phyloP scores from a whole-genome alignment of 495 filamentous ascomycete genomes.

The Penicillium ucsense region DNA sequence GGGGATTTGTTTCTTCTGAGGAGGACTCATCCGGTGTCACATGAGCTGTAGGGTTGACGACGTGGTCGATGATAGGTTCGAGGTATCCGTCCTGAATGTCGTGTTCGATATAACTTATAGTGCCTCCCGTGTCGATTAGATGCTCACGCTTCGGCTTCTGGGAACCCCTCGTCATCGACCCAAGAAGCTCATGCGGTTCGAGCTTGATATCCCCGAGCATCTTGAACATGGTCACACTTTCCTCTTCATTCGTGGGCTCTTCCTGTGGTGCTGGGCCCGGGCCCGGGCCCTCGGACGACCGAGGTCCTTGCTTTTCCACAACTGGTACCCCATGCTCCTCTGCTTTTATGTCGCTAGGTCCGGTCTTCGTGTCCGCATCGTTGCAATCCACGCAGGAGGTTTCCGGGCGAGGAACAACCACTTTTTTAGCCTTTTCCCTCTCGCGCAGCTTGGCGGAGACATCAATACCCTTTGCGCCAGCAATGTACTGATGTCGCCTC shows the following conservation, averaged over 20 bases:
- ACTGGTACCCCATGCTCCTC: conserved; percentile 2
- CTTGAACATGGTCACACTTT: conserved; percentile 24
- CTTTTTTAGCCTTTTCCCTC: conserved; percentile 42
- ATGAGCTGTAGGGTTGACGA: conserved; percentile 28
- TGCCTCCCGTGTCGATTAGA: conserved; percentile 17
- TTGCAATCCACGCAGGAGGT: conserved; percentile 42
- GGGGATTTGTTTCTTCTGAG: conserved; percentile 1
- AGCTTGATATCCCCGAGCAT: conserved; percentile 32
- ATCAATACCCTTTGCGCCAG: conserved; percentile 75
- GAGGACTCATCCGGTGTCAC: conserved; percentile 1
- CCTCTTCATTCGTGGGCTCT: conserved; percentile 26
- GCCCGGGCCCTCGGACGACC: conserved; percentile 2
- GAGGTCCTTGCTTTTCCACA: neutral
- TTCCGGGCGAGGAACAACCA: conserved; percentile 65
- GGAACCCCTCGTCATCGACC: neutral
- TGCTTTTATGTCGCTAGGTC: conserved; percentile 19
- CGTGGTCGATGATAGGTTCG: conserved; percentile 62
- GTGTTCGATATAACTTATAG: conserved; percentile 43
- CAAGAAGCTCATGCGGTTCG: conserved; percentile 22
- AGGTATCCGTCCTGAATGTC: conserved; percentile 55
- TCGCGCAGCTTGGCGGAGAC: conserved; percentile 59
- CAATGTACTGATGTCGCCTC: conserved; percentile 73
- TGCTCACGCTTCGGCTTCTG: conserved; percentile 22
- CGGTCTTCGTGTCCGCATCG: conserved; percentile 3
- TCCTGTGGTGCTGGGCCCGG: conserved; percentile 13